phyloP scores from a whole-genome alignment of 139 green algal genomes.

The Coelastrella sp. region DNA sequence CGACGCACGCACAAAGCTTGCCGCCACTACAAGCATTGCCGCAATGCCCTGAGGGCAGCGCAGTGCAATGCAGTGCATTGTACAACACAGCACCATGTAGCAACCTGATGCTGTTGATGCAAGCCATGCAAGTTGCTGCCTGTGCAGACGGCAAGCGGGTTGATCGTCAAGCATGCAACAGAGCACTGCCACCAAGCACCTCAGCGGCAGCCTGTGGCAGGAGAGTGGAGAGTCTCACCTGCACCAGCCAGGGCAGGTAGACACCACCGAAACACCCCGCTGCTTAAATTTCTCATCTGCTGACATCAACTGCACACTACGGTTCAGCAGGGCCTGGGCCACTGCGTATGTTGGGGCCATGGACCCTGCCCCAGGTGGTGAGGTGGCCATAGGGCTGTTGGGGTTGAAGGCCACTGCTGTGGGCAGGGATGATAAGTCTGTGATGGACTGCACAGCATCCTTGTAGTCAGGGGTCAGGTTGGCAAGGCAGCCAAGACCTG shows the following conservation, averaged over 20 bases:
- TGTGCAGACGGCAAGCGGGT: not conserved
- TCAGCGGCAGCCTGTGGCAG: not conserved
- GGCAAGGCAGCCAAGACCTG: not conserved
- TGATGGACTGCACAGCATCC: not conserved
- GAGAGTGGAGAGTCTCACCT: not conserved
- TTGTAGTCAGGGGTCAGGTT: not conserved
- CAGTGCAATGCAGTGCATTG: not conserved
- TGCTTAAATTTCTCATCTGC: conserved; percentile 18
- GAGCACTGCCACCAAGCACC: not conserved
- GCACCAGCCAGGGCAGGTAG: conserved; percentile 40
- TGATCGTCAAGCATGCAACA: not conserved
- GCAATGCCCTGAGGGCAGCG: no score
- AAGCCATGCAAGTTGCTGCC: no score
- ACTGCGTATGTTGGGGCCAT: conserved; percentile 34
- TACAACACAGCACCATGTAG: not conserved
- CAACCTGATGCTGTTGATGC: no score
- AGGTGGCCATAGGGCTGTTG: conserved; percentile 31
- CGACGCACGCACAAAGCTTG: no score
- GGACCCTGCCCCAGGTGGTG: conserved; percentile 7
- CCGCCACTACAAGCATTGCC: no score
- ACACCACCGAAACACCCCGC: not conserved
- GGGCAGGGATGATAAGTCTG: not conserved
- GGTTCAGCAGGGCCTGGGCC: conserved; percentile 38
- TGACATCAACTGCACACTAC: conserved; percentile 19
- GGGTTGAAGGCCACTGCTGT: conserved; percentile 28